phyloP scores from a whole-genome alignment of 2,329 filamentous ascomycete genomes.

The Coniella lustricola region DNA sequence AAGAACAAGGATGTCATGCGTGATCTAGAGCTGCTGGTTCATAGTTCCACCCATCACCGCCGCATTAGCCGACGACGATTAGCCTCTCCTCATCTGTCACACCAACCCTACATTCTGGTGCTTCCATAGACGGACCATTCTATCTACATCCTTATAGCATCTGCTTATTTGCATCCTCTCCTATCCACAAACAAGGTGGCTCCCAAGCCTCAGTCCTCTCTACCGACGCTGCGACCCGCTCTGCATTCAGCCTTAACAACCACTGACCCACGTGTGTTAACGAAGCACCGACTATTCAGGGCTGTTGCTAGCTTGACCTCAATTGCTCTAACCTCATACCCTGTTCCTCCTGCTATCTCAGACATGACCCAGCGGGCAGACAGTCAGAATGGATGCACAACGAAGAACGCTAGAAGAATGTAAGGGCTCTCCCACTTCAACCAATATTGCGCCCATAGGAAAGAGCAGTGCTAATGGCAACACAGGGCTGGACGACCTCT shows the following conservation, averaged over 20 bases:
- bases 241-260: constrained; percentile 4
- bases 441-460: constrained; percentile 10
- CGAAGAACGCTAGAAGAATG: constrained; percentile 16
- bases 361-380: constrained; percentile 13
- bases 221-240: neutral
- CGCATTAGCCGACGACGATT: neutral
- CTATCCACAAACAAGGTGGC: neutral
- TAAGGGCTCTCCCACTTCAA: constrained; percentile 1
- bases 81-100: neutral
- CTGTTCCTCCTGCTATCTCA: constrained; percentile 3
- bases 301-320: neutral
- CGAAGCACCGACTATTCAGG: constrained; percentile 2
- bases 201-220: neutral
- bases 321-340: neutral
- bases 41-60: neutral
- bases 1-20: too few species aligned
- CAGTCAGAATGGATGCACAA: constrained; percentile 10
- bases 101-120: neutral
- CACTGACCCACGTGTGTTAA: constrained; percentile 3
- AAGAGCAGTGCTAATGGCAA: too few species aligned
- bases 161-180: neutral
- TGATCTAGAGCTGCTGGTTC: too few species aligned
- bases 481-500: constrained; percentile 90
- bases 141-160: too few species aligned
- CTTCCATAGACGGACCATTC: too few species aligned